phyloP scores from a whole-genome alignment of 345 rosid genomes.

The Gossypium longicalyx region DNA sequence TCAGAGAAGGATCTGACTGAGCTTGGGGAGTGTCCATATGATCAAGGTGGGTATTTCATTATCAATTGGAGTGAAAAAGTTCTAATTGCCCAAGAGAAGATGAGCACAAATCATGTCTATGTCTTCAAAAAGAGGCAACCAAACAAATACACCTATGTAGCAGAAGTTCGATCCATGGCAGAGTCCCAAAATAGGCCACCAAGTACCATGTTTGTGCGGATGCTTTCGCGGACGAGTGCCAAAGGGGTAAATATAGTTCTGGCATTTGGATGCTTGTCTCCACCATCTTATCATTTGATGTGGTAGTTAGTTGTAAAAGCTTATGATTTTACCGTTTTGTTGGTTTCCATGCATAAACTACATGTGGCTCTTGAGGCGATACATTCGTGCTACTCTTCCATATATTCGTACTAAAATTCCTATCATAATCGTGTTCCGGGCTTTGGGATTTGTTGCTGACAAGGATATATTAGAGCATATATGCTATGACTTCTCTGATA shows the following conservation, averaged over 20 bases:
- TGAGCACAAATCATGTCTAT: slow-evolving; percentile 97
- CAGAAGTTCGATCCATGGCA: slow-evolving; percentile 96
- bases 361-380: slow-evolving; percentile 96
- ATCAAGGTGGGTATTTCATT: slow-evolving; percentile 97
- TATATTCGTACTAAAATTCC: slow-evolving; percentile 97
- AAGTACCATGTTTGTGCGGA: slow-evolving; percentile 96
- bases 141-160: slow-evolving; percentile 84
- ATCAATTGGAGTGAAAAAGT: slow-evolving; percentile 99
- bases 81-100: slow-evolving; percentile 97
- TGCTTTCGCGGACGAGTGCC: slow-evolving; percentile 97
- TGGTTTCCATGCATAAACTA: slow-evolving; percentile 20
- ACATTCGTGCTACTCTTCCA: slow-evolving; percentile 91
- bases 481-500: slow-evolving; percentile 82
- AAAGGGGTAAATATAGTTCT: slow-evolving; percentile 66
- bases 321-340: background rate
- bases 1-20: slow-evolving; percentile 98
- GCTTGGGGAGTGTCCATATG: slow-evolving; percentile 98
- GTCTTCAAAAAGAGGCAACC: slow-evolving; percentile 99
- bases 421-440: slow-evolving; percentile 93
- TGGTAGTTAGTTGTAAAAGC: slow-evolving; percentile 1
- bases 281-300: background rate
- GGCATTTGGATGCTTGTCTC: background rate
- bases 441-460: slow-evolving; percentile 95
- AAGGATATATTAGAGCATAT: slow-evolving; percentile 93
- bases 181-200: slow-evolving; percentile 95